Conservation (phyloP, 179 eudicot species). For the Heliamphora pulchella region DNA sequence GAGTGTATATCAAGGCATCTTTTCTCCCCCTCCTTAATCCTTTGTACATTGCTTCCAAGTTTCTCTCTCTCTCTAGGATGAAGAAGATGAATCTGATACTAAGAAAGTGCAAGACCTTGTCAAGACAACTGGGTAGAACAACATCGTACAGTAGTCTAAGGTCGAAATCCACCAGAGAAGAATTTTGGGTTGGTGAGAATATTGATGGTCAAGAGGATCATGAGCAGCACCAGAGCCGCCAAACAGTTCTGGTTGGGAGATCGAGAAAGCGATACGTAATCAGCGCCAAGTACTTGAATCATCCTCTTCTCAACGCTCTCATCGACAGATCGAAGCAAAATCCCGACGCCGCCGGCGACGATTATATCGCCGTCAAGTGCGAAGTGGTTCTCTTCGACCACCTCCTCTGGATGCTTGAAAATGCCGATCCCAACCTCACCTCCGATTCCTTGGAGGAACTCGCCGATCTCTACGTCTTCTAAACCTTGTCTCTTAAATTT, state of each 20-base stretch:
- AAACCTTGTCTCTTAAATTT: neutral
- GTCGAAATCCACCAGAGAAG: conserved; percentile 44
- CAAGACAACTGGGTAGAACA: conserved; percentile 47
- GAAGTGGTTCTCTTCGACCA: conserved; percentile 78
- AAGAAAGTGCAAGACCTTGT: conserved; percentile 67
- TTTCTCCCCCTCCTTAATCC: neutral
- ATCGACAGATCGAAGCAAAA: conserved; percentile 43
- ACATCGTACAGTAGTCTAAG: conserved; percentile 45
- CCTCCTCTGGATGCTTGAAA: conserved; percentile 74
- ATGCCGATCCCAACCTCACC: conserved; percentile 43
- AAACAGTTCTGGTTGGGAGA: conserved; percentile 55
- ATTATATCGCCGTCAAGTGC: conserved; percentile 38
- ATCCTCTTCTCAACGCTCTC: conserved; percentile 57
- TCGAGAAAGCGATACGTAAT: conserved; percentile 54
- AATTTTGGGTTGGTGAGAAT: conserved; percentile 17
- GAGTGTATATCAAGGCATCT: conserved; percentile 25
- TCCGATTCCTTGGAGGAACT: conserved; percentile 55
- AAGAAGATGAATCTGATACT: conserved; percentile 49
- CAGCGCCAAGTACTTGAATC: conserved; percentile 46
- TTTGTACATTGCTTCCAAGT: neutral
- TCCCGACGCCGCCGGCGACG: neutral
- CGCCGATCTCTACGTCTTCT: conserved; percentile 34
- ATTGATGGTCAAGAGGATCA: conserved; percentile 9
- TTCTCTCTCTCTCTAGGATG: conserved; percentile 25
- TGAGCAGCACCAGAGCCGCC: conserved; percentile 3